Conservation (phyloP, 768 basidiomycete genomes). For the Lactarius trivialis region DNA sequence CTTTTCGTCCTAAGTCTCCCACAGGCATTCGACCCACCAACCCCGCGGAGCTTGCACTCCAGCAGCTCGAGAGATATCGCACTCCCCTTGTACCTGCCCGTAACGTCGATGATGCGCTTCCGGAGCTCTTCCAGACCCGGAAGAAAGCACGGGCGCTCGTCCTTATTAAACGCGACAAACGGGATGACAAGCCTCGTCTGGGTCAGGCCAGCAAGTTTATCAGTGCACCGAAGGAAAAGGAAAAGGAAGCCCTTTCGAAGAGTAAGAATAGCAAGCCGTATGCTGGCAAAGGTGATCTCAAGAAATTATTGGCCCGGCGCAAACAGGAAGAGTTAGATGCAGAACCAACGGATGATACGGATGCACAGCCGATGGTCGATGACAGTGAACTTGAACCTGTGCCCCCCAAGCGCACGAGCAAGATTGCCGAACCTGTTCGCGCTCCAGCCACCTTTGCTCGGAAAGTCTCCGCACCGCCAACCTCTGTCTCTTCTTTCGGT, state of each 20-base stretch:
- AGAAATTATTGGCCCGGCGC: conserved; percentile 62
- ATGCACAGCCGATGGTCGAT: conserved; percentile 31
- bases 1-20: conserved; percentile 22
- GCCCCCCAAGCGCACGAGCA: conserved; percentile 21
- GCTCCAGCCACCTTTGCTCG: conserved; percentile 30
- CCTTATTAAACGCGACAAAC: conserved; percentile 58
- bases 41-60: conserved; percentile 59
- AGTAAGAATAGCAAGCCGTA: conserved; percentile 54
- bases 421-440: conserved; percentile 25
- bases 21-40: conserved; percentile 33
- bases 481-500: conserved; percentile 1
- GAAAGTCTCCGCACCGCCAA: conserved; percentile 21
- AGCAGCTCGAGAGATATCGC: conserved; percentile 71
- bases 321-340: conserved; percentile 51
- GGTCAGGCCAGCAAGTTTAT: conserved; percentile 32
- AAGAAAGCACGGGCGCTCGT: conserved; percentile 37
- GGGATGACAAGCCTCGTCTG: conserved; percentile 39
- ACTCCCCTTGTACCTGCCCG: conserved; percentile 71
- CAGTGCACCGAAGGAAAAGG: conserved; percentile 24
- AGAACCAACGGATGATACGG: conserved; percentile 30
- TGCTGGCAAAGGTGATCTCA: conserved; percentile 72
- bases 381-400: conserved; percentile 27
- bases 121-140: conserved; percentile 56
- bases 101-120: conserved; percentile 27
- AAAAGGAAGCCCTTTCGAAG: conserved; percentile 31